A percentile compares a stretch with the other conserved stretches of the same genome.
Evolutionary conservation across 495 filamentous ascomycete genomes (phyloP).

Genomic region (Oidiodendron maius): DNA sequence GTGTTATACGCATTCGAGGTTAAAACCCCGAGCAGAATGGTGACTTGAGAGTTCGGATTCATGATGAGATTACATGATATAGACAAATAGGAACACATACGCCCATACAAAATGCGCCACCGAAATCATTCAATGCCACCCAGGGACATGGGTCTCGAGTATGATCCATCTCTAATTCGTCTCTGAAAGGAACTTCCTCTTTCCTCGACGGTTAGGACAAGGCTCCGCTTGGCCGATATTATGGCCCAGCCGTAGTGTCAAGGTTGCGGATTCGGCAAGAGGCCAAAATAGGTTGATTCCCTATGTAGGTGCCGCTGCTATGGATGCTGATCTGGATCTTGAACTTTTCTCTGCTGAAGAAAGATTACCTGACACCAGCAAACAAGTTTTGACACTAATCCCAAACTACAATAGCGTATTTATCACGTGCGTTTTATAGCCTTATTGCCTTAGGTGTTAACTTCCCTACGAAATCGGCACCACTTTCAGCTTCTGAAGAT

Average conservation of each 20-base stretch:
- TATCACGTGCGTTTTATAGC: too few species aligned
- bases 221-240: not conserved
- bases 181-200: not conserved
- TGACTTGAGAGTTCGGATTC: not conserved
- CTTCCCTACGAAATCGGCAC: too few species aligned
- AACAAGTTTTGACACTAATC: too few species aligned
- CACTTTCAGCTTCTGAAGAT: too few species aligned
- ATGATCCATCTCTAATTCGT: slow-evolving; percentile 59
- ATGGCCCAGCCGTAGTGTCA: not conserved
- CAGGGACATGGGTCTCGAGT: slow-evolving; percentile 88
- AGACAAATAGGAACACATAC: slow-evolving; percentile 45
- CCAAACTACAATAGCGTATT: too few species aligned
- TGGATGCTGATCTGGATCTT: not conserved
- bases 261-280: too few species aligned
- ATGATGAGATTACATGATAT: not conserved
- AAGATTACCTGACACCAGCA: too few species aligned
- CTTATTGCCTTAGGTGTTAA: too few species aligned
- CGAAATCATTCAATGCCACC: slow-evolving; percentile 94
- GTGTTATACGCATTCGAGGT: slow-evolving; percentile 7
- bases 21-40: too few species aligned
- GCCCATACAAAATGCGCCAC: slow-evolving; percentile 96
- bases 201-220: not conserved
- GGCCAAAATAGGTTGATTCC: too few species aligned
- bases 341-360: not conserved
- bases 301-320: not conserved